Evolutionary conservation across 2,329 filamentous ascomycete genomes (phyloP), one percentile per base, ranked within the genome.

Genomic region (Fusarium sororula): DNA sequence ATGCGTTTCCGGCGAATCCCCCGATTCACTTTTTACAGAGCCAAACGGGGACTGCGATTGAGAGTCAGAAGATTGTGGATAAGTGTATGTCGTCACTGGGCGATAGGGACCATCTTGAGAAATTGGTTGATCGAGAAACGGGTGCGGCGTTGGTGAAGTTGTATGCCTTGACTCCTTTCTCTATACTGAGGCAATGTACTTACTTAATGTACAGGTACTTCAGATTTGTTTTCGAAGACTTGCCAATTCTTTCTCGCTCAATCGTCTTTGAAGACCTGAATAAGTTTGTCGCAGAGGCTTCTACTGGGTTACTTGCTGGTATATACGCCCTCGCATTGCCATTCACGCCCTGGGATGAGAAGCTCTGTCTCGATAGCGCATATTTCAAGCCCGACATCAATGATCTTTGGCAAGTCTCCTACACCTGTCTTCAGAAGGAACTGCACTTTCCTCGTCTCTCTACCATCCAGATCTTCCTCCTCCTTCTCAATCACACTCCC

Each of bases 301-400:
- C 61, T 7, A 51, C 61, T 0, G 61, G 61, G 0, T 13, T 64
- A 5, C 22, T 62, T 1, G 61, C 61, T 14, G 61, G 61, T 5
- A 24, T 64, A 18, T 64, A 64, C 22, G 61, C 56, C 1, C 61
- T 64, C 4, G 44, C 61, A 20, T 13, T 64, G 14, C 61, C 61
- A 4, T 64, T 64, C 30, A 64, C 61, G 6, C 61, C 61, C 1
- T 64, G 56, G 56, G 61, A 64, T 11, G 61, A 64, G 26, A 64
- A 64, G 4, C 56, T 64, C 17, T 64, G 61, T 17, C 61, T 62
- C 5, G 61, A 64, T 11, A 64, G 61, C 9, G 61, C 61, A 4
- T 64, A 64, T 35, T 64, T 45, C 17, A 64, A 64, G 17, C 61
- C 61, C 0, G 44, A 64, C 22, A 3, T 62, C 0, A 17, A 39